Evolutionary conservation across 352 stramenopile species (phyloP), one percentile per base, ranked within the genome.

Genomic region (Globisporangium radiosum): DNA sequence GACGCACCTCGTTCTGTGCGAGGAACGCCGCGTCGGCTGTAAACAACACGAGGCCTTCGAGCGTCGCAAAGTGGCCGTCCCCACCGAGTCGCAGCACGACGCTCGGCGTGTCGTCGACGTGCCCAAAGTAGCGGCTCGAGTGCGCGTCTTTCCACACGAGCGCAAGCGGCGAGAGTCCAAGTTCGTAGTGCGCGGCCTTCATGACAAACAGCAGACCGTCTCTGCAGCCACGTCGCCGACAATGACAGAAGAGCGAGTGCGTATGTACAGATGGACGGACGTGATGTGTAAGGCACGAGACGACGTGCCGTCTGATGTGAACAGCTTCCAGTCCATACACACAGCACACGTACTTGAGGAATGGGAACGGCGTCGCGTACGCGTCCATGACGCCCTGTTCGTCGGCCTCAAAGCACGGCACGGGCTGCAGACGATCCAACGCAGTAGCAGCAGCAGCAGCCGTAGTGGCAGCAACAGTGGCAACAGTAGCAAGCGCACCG

Each of bases 121-220:
- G 84, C 14, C 78, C 65, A 49, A 90, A 88, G 59, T 92, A 97
- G 15, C 85, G 76, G 70, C 88, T 96, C 25, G 86, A 95, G 40
- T 70, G 69, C 10, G 70, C 65, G 62, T 97, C 90, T 47, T 97
- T 97, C 89, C 89, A 97, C 33, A 96, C 72, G n/a, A 96, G 62
- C 36, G 81, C 81, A 9, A 96, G 76, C 3, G 90, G 87, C 9
- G 89, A 92, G 6, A 96, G 67, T 1, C 88, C 90, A 40, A 94
- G 76, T n/a, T 90, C 79, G 60, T 97, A 97, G 55, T 96, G 82
- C 2, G 76, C 87, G 7, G 82, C 75, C 62, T 97, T 97, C 70
- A 91, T 79, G 69, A 90, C 90, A 54, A 97, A 97, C 8, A 97
- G 60, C 40, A 97, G 70, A 1, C 89, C 90, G 60, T 97, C 90